Evolutionary conservation across 2,329 filamentous ascomycete genomes (phyloP).

Genomic region (Geoglossum cookeanum): DNA sequence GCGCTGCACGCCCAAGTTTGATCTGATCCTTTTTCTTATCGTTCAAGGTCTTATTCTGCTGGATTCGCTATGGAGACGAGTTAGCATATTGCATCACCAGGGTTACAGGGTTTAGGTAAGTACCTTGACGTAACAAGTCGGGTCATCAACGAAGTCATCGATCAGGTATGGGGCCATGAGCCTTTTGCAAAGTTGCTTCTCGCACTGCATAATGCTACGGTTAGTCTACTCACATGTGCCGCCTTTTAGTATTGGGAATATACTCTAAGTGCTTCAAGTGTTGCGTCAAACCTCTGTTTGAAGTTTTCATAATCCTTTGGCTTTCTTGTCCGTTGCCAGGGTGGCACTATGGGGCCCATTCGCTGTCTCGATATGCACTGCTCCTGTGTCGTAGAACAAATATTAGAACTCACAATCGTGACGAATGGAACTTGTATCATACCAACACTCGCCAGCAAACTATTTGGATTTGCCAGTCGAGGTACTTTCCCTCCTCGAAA

Average conservation of each 20-base stretch:
- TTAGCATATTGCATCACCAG: not conserved
- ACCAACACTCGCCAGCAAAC: slow-evolving; percentile 3
- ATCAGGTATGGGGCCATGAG: not conserved
- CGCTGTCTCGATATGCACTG: not conserved
- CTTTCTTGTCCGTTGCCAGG: not conserved
- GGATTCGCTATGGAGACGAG: not conserved
- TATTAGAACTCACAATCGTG: not conserved
- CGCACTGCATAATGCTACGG: not conserved
- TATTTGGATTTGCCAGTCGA: slow-evolving; percentile 1
- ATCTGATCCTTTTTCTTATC: not conserved
- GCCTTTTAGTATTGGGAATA: not conserved
- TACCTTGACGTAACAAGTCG: not conserved
- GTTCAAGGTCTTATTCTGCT: not conserved
- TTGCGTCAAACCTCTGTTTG: not conserved
- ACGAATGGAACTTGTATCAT: not conserved
- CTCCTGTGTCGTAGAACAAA: not conserved
- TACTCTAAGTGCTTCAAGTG: not conserved
- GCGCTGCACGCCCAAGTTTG: not conserved
- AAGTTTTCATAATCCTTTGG: not conserved
- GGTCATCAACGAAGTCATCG: not conserved
- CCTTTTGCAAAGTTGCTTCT: not conserved
- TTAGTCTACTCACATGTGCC: not conserved
- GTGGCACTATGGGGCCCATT: not conserved
- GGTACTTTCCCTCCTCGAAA: slow-evolving; percentile 2
- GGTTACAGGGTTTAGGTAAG: not conserved